Percentiles rank a stretch among this genome's conserved stretches.
Conservation (phyloP, 164 flowering plant genomes). For the Cinnamomum micranthum region DNA sequence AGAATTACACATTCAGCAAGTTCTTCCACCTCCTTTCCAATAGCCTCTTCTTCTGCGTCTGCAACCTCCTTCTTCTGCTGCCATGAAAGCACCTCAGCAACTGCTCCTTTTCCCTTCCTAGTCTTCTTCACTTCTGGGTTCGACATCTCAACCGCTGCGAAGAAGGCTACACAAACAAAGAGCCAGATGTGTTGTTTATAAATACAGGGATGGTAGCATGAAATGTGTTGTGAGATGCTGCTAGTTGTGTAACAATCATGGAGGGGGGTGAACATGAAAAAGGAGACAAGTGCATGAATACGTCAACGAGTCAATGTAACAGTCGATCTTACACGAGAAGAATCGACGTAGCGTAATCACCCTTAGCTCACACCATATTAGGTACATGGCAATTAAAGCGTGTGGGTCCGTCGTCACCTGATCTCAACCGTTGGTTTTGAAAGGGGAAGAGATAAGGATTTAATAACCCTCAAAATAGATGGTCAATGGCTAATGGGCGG, state of each 20-base stretch:
- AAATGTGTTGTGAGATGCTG: background rate
- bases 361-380: background rate
- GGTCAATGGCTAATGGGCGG: background rate
- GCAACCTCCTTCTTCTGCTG: slow-evolving; percentile 30
- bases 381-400: background rate
- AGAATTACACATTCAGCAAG: slow-evolving; percentile 30
- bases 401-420: background rate
- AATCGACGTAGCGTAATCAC: slow-evolving; percentile 1
- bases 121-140: slow-evolving; percentile 17
- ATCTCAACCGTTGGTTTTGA: background rate
- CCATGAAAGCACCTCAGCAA: slow-evolving; percentile 25
- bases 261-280: background rate
- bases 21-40: slow-evolving; percentile 31
- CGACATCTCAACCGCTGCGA: slow-evolving; percentile 5
- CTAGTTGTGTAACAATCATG: too few species aligned
- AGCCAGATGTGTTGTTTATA: background rate
- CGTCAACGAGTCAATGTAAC: slow-evolving; percentile 7
- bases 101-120: slow-evolving; percentile 10
- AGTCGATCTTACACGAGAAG: background rate
- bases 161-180: too few species aligned
- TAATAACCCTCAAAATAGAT: background rate
- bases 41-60: slow-evolving; percentile 30
- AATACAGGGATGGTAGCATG: background rate
- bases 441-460: background rate
- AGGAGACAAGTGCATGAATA: background rate